Conservation (phyloP, 1,284 basidiomycete species). For the Paramarasmius palmivorus region DNA sequence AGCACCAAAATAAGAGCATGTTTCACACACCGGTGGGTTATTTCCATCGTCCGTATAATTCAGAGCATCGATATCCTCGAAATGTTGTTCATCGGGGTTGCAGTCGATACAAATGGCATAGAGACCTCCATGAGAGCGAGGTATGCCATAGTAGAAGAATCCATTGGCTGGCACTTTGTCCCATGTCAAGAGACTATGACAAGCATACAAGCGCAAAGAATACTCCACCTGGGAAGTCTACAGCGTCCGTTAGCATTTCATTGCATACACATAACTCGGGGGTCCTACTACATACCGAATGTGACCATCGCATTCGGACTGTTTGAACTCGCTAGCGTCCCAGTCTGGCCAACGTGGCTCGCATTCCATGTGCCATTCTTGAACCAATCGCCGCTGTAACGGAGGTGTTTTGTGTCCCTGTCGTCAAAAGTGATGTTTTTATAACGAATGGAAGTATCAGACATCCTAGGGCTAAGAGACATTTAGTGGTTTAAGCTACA, state of each 20-base stretch:
- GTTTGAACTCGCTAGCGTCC: constrained; percentile 24
- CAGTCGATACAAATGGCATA: constrained; percentile 30
- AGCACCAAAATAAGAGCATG: neutral
- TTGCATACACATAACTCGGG: neutral
- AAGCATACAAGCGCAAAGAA: neutral
- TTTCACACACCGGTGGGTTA: constrained; percentile 26
- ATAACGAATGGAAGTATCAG: no score
- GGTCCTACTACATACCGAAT: constrained; percentile 23
- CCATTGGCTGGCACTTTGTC: constrained; percentile 27
- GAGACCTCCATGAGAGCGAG: constrained; percentile 18
- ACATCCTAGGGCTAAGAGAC: no score
- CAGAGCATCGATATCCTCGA: constrained; percentile 24
- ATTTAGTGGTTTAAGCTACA: no score
- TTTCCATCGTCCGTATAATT: constrained; percentile 25
- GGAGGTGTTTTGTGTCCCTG: constrained; percentile 21
- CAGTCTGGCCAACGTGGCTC: constrained; percentile 22
- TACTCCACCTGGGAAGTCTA: constrained; percentile 10
- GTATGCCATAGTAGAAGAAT: constrained; percentile 30
- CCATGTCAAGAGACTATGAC: neutral
- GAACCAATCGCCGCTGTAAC: constrained; percentile 26
- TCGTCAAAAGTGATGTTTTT: constrained; percentile 27
- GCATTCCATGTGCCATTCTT: constrained; percentile 26
- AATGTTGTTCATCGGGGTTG: no score
- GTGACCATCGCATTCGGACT: constrained; percentile 27
- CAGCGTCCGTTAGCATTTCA: neutral